These are phyloP conservation scores for Fusarium virguliforme DNA, from an alignment of 2,329 filamentous ascomycete species.

Conservation along the genomic window DNA sequence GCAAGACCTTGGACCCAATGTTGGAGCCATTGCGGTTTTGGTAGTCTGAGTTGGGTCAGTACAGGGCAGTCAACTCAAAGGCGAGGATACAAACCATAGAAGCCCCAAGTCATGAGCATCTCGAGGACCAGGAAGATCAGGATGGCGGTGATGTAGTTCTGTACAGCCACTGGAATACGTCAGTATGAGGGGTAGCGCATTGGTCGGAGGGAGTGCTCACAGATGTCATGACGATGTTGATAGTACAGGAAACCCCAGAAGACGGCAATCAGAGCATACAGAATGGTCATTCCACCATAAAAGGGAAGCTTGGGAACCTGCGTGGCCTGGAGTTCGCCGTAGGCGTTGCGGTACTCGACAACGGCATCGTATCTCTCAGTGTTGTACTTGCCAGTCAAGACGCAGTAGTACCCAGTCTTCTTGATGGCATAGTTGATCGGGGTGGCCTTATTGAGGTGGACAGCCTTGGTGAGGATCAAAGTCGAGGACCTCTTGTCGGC, in stretches of 20 bases:
- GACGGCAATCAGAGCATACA: constrained; percentile 88
- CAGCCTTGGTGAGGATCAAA: constrained; percentile 82
- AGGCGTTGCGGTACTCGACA: constrained; percentile 95
- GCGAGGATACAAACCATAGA: constrained; percentile 78
- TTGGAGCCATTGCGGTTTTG: constrained; percentile 92
- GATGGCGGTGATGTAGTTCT: constrained; percentile 99
- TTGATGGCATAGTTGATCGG: constrained; percentile 87
- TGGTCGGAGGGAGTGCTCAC: constrained; percentile 63
- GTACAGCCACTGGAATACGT: constrained; percentile 80
- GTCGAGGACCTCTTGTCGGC: constrained; percentile 80
- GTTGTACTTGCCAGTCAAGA: constrained; percentile 82
- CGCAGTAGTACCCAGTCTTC: constrained; percentile 96
- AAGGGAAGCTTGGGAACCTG: constrained; percentile 98
- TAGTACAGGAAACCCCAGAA: constrained; percentile 96
- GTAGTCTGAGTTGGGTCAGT: constrained; percentile 76
- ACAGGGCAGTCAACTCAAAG: neutral
- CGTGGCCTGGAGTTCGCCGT: constrained; percentile 93
- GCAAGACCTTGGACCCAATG: constrained; percentile 84
- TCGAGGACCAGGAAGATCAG: constrained; percentile 94
- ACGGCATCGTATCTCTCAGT: constrained; percentile 82
- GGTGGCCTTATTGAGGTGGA: constrained; percentile 83
- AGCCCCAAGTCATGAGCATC: constrained; percentile 99
- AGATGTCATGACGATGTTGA: constrained; percentile 92
- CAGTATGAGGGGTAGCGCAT: neutral
- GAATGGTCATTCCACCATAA: constrained; percentile 93